Base-by-base conservation (phyloP, 495 filamentous ascomycete genomes). In the Talaromyces liani region DNA sequence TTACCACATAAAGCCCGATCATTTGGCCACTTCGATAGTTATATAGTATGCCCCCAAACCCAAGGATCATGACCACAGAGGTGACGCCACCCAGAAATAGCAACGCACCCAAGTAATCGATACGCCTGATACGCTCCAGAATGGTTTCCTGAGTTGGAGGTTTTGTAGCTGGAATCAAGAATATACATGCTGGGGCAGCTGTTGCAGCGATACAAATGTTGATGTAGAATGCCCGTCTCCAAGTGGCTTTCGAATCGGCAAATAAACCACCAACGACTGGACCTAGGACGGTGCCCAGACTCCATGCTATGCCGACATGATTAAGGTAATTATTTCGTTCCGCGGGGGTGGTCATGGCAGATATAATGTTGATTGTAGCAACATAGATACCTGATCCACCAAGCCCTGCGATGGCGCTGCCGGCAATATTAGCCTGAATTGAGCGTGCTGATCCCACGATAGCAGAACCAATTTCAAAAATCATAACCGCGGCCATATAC, bases 161-260 rank as follows among this genome's bases (percentile, higher is more conserved):
- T 36, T 6, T 36, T 36, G 33, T 36, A 36, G 33, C 10, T 36
- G 33, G 33, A 10, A 36, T 36, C 33, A 36, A 36, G 33, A 36
- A 36, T 36, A 36, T 36, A 10, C 33, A 86, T 49, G 79, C 75
- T 0, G 85, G 85, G 1, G 76, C 73, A 27, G 76, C 78, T 4
- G 77, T 60, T 9, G 66, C 85, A n/a, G 77, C 80, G 18, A 87
- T 69, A 51, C 74, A 65, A 25, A 87, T 73, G 65, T 87, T 88
- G 68, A 89, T 82, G 33, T 72, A 74, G 64, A 69, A 72, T 1
- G 65, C 65, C 78, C 78, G 80, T 59, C 79, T 66, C 80, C 80
- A 83, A 5, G 68, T 72, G 0, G 71, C 74, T 1, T 53, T 33
- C 33, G 65, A 68, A 10, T 68, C 65, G 16, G 69, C 64, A 54